Evolutionary conservation across 2,329 filamentous ascomycete species (phyloP), one percentile per base, ranked within the genome.

Genomic region (Rutstroemia sp.): DNA sequence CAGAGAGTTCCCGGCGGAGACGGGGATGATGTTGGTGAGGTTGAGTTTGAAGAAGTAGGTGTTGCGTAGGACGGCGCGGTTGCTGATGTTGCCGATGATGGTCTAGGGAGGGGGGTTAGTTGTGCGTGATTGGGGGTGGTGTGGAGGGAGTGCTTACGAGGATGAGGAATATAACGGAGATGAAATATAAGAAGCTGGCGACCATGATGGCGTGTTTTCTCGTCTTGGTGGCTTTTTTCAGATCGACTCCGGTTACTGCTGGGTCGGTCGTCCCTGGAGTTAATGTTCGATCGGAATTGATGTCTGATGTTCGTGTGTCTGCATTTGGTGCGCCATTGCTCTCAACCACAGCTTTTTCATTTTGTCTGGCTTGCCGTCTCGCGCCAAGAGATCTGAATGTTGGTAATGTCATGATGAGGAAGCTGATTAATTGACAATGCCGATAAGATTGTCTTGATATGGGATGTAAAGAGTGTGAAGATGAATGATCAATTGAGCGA

Each of bases 21-120:
- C 61, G 42, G 67, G 67, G 17, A 70, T 64, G 68, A 96, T 87
- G 66, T 95, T 81, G 63, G 88, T 82, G 49, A 96, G 79, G 71
- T 95, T 81, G 65, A 96, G 81, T 65, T 86, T 87, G 71, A 95
- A 86, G 72, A 96, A 94, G 74, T 88, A 96, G 64, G 88, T 89
- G 57, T 82, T 74, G 58, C 79, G 80, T 36, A 92, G 76, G 6
- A 87, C 78, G 16, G 76, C 67, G 57, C 78, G 78, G 64, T 83
- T 76, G 65, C 76, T 78, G 53, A 84, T 86, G 72, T 88, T 91
- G 63, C 89, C 91, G 63, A 95, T 82, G 65, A 90, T 78, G 65
- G 82, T 71, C 75, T 78, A 5, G 34, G 27, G 21, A 21, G 56
- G 56, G 38, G 4, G 17, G 30, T 39, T 27, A 50, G 34, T 40